Evolutionary conservation across 2,329 filamentous ascomycete genomes (phyloP).

Genomic region (Geosmithia putterillii): DNA sequence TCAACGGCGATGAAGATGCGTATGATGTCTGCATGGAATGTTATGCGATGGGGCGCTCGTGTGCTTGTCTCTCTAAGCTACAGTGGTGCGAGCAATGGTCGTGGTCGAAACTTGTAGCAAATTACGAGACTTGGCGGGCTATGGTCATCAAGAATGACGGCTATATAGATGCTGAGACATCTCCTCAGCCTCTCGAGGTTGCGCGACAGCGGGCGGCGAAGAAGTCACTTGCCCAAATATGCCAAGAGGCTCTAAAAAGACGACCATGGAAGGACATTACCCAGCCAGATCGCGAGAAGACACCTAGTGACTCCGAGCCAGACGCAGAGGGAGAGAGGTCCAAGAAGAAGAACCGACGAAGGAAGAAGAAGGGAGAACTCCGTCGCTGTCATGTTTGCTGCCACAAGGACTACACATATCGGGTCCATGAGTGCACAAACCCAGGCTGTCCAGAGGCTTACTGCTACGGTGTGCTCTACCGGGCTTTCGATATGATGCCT

Average conservation of each 20-base stretch:
- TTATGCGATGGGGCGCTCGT: slow-evolving; percentile 93
- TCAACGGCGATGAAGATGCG: slow-evolving; percentile 61
- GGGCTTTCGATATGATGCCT: slow-evolving; percentile 85
- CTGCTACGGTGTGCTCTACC: slow-evolving; percentile 86
- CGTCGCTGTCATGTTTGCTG: slow-evolving; percentile 72
- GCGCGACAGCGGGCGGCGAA: slow-evolving; percentile 55
- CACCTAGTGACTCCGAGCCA: slow-evolving; percentile 35
- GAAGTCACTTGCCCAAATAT: slow-evolving; percentile 84
- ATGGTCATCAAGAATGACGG: slow-evolving; percentile 66
- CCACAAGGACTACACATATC: slow-evolving; percentile 70
- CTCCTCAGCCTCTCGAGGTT: slow-evolving; percentile 58
- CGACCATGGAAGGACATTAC: slow-evolving; percentile 77
- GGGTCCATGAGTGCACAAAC: slow-evolving; percentile 66
- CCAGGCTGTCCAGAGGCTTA: slow-evolving; percentile 61
- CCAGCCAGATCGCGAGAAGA: slow-evolving; percentile 39
- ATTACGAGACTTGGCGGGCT: slow-evolving; percentile 73
- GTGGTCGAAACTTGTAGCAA: slow-evolving; percentile 65
- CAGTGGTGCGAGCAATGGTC: slow-evolving; percentile 89
- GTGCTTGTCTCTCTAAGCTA: slow-evolving; percentile 72
- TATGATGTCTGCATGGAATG: slow-evolving; percentile 99
- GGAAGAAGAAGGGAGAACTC: slow-evolving; percentile 40
- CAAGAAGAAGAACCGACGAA: slow-evolving; percentile 46
- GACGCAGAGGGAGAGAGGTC: slow-evolving; percentile 51
- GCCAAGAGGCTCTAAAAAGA: slow-evolving; percentile 71
- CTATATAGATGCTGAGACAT: slow-evolving; percentile 50